These are phyloP conservation scores for Piper longum DNA, from an alignment of 164 flowering plant genomes.

Conservation along the genomic window DNA sequence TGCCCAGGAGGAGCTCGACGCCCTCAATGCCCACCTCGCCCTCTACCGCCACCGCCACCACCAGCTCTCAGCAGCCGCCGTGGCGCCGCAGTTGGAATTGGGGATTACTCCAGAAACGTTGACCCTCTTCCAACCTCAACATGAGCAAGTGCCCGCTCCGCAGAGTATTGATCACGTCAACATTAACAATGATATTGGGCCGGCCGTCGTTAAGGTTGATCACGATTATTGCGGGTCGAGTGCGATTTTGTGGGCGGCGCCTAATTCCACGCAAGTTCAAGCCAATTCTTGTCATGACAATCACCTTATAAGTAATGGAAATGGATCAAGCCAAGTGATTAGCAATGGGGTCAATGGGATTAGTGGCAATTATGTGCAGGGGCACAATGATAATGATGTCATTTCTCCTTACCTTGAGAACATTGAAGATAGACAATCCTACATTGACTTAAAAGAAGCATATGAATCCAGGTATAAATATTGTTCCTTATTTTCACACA, in stretches of 20 bases:
- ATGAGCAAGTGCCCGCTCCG: not conserved
- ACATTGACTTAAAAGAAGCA: slow-evolving; percentile 42
- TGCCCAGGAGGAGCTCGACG: slow-evolving; percentile 33
- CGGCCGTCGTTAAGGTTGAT: not conserved
- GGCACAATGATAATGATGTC: slow-evolving; percentile 39
- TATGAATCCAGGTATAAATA: slow-evolving; percentile 39
- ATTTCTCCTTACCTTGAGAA: slow-evolving; percentile 43
- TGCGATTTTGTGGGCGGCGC: slow-evolving; percentile 20
- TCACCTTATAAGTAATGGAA: not conserved
- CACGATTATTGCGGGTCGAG: slow-evolving; percentile 3
- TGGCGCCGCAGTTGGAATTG: slow-evolving; percentile 14
- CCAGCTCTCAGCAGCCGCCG: not conserved
- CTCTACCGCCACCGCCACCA: slow-evolving; percentile 16
- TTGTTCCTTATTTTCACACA: not conserved
- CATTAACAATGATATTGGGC: slow-evolving; percentile 4
- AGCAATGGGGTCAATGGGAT: slow-evolving; percentile 1
- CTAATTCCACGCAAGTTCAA: slow-evolving; percentile 1
- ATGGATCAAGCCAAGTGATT: not conserved
- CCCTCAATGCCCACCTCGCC: slow-evolving; percentile 33
- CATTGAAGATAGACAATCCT: slow-evolving; percentile 61
- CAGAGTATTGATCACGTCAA: too few species aligned
- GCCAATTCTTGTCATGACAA: too few species aligned
- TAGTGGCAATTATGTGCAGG: slow-evolving; percentile 3
- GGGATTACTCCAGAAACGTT: slow-evolving; percentile 4
- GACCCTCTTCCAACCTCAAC: slow-evolving; percentile 8